A percentile compares a stretch with the other conserved stretches of the same genome.
These are phyloP conservation scores for Seiridium unicorne DNA, from an alignment of 2,329 filamentous ascomycete species.

Conservation along the genomic window DNA sequence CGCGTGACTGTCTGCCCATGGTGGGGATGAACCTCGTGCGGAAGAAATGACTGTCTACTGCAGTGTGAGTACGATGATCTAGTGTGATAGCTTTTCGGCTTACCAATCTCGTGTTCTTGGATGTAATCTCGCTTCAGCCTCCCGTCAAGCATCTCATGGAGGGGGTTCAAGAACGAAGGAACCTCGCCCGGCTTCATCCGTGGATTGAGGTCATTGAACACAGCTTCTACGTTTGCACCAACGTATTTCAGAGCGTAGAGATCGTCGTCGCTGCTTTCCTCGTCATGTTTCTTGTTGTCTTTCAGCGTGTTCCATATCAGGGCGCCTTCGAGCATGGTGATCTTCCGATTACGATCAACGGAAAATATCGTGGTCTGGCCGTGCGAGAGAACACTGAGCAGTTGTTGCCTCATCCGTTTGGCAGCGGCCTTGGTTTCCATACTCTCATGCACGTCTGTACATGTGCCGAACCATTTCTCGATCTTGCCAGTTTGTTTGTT, in stretches of 20 bases:
- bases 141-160: slow-evolving; percentile 65
- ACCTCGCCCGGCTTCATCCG: slow-evolving; percentile 40
- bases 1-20: slow-evolving; percentile 52
- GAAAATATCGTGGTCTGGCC: slow-evolving; percentile 76
- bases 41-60: slow-evolving; percentile 61
- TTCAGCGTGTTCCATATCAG: slow-evolving; percentile 51
- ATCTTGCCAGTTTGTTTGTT: slow-evolving; percentile 66
- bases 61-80: neutral
- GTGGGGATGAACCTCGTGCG: slow-evolving; percentile 71
- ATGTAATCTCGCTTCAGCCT: slow-evolving; percentile 54
- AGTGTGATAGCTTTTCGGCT: slow-evolving; percentile 12
- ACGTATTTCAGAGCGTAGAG: slow-evolving; percentile 48
- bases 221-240: slow-evolving; percentile 62
- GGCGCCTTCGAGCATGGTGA: slow-evolving; percentile 71
- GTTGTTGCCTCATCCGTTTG: slow-evolving; percentile 65
- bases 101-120: slow-evolving; percentile 60
- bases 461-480: slow-evolving; percentile 77
- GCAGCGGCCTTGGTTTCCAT: slow-evolving; percentile 67
- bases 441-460: slow-evolving; percentile 75
- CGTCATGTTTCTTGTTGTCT: slow-evolving; percentile 7
- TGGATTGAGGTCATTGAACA: slow-evolving; percentile 54
- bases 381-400: slow-evolving; percentile 71
- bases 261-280: slow-evolving; percentile 27
- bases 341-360: slow-evolving; percentile 57
- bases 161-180: slow-evolving; percentile 52